phyloP scores from a whole-genome alignment of 2,329 filamentous ascomycete genomes.

The Colletotrichum sp. region DNA sequence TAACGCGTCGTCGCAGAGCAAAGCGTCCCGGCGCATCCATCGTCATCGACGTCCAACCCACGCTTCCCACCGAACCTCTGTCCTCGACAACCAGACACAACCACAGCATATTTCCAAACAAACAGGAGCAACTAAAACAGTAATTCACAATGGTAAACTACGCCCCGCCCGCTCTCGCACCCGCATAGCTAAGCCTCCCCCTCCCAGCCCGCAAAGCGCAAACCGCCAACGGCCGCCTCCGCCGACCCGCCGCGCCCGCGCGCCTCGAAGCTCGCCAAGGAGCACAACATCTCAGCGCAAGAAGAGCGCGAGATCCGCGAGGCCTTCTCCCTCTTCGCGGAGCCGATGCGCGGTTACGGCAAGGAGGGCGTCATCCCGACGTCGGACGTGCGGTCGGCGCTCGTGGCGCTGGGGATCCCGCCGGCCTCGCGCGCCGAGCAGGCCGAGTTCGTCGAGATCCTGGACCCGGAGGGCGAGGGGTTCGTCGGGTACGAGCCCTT shows the following conservation, averaged over 20 bases:
- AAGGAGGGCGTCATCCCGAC: conserved; percentile 74
- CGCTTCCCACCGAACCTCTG: background rate
- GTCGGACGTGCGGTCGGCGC: conserved; percentile 71
- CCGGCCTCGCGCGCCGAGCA: conserved; percentile 71
- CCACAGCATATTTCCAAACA: background rate
- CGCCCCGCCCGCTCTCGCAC: too few relatives aligned
- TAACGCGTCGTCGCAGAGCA: conserved; percentile 8
- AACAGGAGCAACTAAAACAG: background rate
- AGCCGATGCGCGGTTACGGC: conserved; percentile 62
- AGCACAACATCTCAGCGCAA: conserved; percentile 82
- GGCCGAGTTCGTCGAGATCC: conserved; percentile 75
- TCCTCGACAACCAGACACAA: background rate
- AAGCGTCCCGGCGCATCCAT: background rate
- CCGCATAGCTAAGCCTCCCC: background rate
- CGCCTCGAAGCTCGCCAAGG: conserved; percentile 88
- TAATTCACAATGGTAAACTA: background rate
- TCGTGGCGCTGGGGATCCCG: conserved; percentile 81
- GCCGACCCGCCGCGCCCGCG: conserved; percentile 48
- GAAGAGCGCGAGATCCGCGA: conserved; percentile 92
- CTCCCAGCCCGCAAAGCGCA: conserved; percentile 60
- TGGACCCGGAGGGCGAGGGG: conserved; percentile 84
- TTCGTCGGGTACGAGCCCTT: conserved; percentile 82
- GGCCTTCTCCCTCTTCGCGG: conserved; percentile 83
- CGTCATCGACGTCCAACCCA: conserved; percentile 3
- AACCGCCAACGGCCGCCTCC: conserved; percentile 37